phyloP scores from a whole-genome alignment of 2,329 filamentous ascomycete species.

The Fusarium nelsonii region DNA sequence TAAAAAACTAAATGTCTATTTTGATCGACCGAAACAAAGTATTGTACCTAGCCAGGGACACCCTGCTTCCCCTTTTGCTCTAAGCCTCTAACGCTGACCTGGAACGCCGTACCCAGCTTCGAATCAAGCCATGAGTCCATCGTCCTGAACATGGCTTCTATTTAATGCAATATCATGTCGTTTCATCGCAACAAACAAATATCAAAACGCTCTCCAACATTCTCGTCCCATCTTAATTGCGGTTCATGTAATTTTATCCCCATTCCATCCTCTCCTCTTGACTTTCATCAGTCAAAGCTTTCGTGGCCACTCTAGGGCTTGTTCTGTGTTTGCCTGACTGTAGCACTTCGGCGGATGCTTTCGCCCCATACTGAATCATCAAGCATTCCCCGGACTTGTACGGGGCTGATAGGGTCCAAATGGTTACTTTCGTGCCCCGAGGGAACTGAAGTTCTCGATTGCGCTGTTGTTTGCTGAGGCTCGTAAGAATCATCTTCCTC shows the following conservation, averaged over 20 bases:
- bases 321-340: conserved; percentile 63
- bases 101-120: conserved; percentile 41
- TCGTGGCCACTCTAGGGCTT: conserved; percentile 52
- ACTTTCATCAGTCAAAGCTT: conserved; percentile 42
- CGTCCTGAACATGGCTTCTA: conserved; percentile 8
- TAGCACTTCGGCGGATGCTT: conserved; percentile 90
- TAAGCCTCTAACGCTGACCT: conserved; percentile 21
- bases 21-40: conserved; percentile 23
- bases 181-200: conserved; percentile 22
- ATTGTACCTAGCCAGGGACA: neutral
- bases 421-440: conserved; percentile 71
- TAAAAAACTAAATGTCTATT: conserved; percentile 32
- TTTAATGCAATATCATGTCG: conserved; percentile 16
- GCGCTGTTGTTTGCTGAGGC: conserved; percentile 42
- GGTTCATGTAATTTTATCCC: conserved; percentile 11
- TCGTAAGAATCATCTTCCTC: conserved; percentile 56
- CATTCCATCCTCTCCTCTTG: conserved; percentile 33
- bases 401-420: conserved; percentile 57
- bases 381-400: conserved; percentile 85
- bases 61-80: conserved; percentile 20
- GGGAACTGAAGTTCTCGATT: conserved; percentile 58
- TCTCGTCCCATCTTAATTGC: conserved; percentile 1
- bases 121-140: conserved; percentile 23
- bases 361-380: conserved; percentile 94
- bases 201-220: neutral